Evolutionary conservation across 2,329 filamentous ascomycete genomes (phyloP), one percentile per base, ranked within the genome.

Genomic region (Aspergillus transmontanensis): DNA sequence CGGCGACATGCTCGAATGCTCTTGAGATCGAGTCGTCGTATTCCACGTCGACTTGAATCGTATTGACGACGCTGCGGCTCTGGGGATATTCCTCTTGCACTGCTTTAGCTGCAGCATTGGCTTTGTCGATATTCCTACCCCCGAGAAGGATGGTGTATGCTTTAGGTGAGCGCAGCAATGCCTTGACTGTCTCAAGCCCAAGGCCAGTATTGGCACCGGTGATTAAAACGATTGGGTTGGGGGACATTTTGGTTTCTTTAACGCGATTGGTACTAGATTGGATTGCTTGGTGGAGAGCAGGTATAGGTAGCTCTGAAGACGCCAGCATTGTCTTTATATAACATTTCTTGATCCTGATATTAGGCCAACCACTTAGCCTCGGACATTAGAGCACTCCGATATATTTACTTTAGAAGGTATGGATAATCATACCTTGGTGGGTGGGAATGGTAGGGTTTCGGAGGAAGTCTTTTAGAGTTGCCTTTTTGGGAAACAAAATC

Each of bases 131-230:
- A 1, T 78, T 81, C 2, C 87, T 83, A 45, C 81, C 81, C 36
- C 87, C 87, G 4, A 90, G 70, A 28, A 89, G 70, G 61, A 90
- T 80, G 10, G 82, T 78, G 72, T 89, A 89, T 2, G 81, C n/a
- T 10, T 75, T 76, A 0, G 71, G 34, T 0, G 87, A 86, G 12
- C 75, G 66, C 51, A 81, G 76, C 0, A 90, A 76, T 1, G 85
- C 82, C 64, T 84, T 87, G 57, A 88, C 82, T 9, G 79, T 81
- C 66, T 89, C 83, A 43, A 82, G 84, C 3, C 88, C 88, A 23
- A 90, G 81, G 19, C 87, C 87, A 0, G 83, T 87, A 68, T 88
- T 89, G 64, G 80, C 86, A 41, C 87, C 87, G 2, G 87, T 89
- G 65, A 89, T 82, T 50, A 89, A 73, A n/a, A 88, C 72, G 63